Conservation (phyloP, 1,284 basidiomycete genomes). For the Mycosarcoma mackinlayi region DNA sequence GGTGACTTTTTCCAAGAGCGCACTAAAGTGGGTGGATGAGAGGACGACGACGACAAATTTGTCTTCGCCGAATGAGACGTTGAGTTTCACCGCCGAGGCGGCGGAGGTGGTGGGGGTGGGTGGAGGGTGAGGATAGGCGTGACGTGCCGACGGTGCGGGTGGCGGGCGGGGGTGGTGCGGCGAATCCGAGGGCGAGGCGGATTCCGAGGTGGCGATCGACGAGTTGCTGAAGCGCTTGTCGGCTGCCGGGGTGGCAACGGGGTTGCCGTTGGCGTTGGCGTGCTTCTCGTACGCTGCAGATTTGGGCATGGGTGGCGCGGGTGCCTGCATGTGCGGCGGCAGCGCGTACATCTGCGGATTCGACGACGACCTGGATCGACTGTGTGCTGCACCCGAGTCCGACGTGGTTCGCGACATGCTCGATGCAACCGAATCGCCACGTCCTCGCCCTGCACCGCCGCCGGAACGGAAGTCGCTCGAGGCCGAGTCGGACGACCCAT, state of each 20-base stretch:
- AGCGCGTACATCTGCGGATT: constrained; percentile 52
- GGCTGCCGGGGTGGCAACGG: no score
- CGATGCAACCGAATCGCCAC: constrained; percentile 36
- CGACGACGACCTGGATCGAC: constrained; percentile 47
- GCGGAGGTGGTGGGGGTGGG: neutral
- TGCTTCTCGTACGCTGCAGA: constrained; percentile 10
- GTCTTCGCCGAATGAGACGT: constrained; percentile 85
- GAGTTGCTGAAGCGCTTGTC: constrained; percentile 55
- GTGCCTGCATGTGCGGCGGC: constrained; percentile 30
- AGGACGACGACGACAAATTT: constrained; percentile 91
- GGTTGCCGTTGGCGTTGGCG: no score
- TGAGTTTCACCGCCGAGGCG: constrained; percentile 62
- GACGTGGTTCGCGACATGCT: constrained; percentile 44
- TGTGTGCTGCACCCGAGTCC: constrained; percentile 36
- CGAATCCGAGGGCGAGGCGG: constrained; percentile 42
- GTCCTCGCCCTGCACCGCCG: constrained; percentile 7
- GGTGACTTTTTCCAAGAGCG: constrained; percentile 87
- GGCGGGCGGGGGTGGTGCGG: neutral
- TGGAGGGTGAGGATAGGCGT: constrained; percentile 4
- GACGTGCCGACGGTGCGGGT: neutral
- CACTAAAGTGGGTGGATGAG: constrained; percentile 78
- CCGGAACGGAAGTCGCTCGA: constrained; percentile 17
- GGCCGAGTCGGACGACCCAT: constrained; percentile 40
- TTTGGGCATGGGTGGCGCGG: constrained; percentile 52
- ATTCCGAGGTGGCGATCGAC: constrained; percentile 53